Evolutionary conservation across 768 basidiomycete genomes (phyloP).

Genomic region (Paxillus involutus): DNA sequence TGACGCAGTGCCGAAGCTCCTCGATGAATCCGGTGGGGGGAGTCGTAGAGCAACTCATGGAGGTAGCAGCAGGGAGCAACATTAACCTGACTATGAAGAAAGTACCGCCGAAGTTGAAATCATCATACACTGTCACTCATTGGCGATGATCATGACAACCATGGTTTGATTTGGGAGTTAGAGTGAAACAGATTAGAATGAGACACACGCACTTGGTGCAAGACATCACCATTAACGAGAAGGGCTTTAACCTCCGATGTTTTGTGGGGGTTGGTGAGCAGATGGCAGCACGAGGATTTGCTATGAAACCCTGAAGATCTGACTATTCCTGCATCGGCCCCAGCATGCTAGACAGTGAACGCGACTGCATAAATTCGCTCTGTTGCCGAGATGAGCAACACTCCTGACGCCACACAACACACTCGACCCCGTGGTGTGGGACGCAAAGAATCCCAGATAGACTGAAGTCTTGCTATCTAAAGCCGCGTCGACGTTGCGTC

Average conservation of each 20-base stretch:
- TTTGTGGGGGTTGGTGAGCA: slow-evolving; percentile 21
- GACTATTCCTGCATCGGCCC: too few species aligned
- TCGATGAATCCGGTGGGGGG: slow-evolving; percentile 4
- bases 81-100: slow-evolving; percentile 7
- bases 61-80: neutral
- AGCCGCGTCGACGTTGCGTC: slow-evolving; percentile 15
- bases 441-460: slow-evolving; percentile 5
- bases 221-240: slow-evolving; percentile 8
- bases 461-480: slow-evolving; percentile 1
- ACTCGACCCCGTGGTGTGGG: slow-evolving; percentile 7
- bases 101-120: neutral
- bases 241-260: slow-evolving; percentile 13
- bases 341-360: neutral
- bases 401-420: neutral
- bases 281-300: slow-evolving; percentile 17
- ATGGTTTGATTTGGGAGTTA: slow-evolving; percentile 15
- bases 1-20: slow-evolving; percentile 3
- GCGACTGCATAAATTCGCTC: slow-evolving; percentile 13
- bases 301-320: slow-evolving; percentile 24
- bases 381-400: slow-evolving; percentile 23
- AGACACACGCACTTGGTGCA: slow-evolving; percentile 7
- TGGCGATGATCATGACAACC: slow-evolving; percentile 13
- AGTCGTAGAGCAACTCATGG: slow-evolving; percentile 1
- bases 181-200: slow-evolving; percentile 14
- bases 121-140: slow-evolving; percentile 9